Evolutionary conservation across 306 rosid genomes (phyloP).

Genomic region (Rosa rugosa): DNA sequence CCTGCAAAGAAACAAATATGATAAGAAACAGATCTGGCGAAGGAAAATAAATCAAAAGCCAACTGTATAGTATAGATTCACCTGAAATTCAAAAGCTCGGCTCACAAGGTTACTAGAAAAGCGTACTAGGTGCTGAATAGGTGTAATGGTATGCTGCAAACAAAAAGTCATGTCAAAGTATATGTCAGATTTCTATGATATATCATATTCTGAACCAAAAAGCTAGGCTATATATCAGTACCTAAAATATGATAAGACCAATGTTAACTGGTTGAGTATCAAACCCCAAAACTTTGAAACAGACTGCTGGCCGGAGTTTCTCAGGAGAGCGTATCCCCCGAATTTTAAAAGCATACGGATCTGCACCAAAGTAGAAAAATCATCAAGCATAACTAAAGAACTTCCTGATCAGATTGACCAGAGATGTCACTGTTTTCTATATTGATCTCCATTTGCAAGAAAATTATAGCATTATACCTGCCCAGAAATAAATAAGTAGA

Average conservation of each 20-base stretch:
- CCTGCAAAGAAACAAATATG: conserved; percentile 43
- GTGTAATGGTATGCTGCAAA: conserved; percentile 82
- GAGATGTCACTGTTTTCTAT: not conserved
- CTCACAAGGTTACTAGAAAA: conserved; percentile 84
- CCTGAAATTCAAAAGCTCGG: conserved; percentile 97
- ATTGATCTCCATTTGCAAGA: not conserved
- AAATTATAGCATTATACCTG: conserved; percentile 61
- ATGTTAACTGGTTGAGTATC: conserved; percentile 86
- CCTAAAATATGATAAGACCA: conserved; percentile 92
- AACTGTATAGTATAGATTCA: conserved; percentile 13
- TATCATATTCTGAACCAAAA: not conserved
- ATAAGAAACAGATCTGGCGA: not conserved
- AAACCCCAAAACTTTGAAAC: conserved; percentile 86
- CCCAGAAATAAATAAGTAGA: conserved; percentile 77
- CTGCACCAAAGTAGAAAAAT: conserved; percentile 38
- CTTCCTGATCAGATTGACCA: not conserved
- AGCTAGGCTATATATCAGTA: conserved; percentile 17
- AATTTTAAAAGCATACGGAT: conserved; percentile 77
- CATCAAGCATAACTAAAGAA: not conserved
- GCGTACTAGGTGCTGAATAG: conserved; percentile 74
- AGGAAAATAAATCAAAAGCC: not conserved
- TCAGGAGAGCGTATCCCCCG: conserved; percentile 90
- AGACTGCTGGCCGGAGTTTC: conserved; percentile 70
- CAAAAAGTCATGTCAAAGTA: conserved; percentile 21
- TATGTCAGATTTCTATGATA: not conserved